Percentiles rank a stretch among this genome's conserved stretches.
phyloP scores from a whole-genome alignment of 1,284 basidiomycete genomes.

The Heliocybe sulcata region DNA sequence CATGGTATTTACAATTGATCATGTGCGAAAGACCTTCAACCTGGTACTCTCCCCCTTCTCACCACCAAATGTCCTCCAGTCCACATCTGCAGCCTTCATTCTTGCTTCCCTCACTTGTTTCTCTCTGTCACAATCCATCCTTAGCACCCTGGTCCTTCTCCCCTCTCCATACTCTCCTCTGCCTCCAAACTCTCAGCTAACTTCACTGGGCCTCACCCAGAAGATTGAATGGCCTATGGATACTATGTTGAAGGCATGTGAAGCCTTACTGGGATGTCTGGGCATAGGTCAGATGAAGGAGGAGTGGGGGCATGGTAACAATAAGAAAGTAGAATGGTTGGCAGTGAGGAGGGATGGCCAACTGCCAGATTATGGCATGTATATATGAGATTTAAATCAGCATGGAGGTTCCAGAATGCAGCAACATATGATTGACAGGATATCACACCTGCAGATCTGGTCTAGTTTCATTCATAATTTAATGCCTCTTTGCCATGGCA shows the following conservation, averaged over 20 bases:
- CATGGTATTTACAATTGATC: no score
- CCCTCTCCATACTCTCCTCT: slow-evolving; percentile 38
- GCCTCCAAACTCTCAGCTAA: slow-evolving; percentile 27
- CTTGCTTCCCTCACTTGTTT: slow-evolving; percentile 22
- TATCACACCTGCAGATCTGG: no score
- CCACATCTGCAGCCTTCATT: slow-evolving; percentile 49
- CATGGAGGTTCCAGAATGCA: no score
- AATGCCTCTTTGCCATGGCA: no score
- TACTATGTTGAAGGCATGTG: slow-evolving; percentile 28
- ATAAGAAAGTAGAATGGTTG: slow-evolving; percentile 2
- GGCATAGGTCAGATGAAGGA: slow-evolving; percentile 12
- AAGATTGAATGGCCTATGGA: slow-evolving; percentile 26
- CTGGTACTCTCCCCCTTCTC: slow-evolving; percentile 25
- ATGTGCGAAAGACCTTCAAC: no score
- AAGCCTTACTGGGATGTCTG: slow-evolving; percentile 24
- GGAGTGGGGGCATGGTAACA: slow-evolving; percentile 9
- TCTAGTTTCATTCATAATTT: no score
- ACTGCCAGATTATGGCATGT: slow-evolving; percentile 49
- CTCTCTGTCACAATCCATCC: slow-evolving; percentile 14
- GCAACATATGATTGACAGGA: no score
- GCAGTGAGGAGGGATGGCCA: slow-evolving; percentile 15
- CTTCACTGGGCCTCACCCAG: slow-evolving; percentile 24
- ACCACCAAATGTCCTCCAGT: slow-evolving; percentile 54
- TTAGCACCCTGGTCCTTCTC: slow-evolving; percentile 33
- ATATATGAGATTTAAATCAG: no score